Evolutionary conservation across 495 filamentous ascomycete species (phyloP), one percentile per base, ranked within the genome.

Genomic region (Penicillium malachiteum): DNA sequence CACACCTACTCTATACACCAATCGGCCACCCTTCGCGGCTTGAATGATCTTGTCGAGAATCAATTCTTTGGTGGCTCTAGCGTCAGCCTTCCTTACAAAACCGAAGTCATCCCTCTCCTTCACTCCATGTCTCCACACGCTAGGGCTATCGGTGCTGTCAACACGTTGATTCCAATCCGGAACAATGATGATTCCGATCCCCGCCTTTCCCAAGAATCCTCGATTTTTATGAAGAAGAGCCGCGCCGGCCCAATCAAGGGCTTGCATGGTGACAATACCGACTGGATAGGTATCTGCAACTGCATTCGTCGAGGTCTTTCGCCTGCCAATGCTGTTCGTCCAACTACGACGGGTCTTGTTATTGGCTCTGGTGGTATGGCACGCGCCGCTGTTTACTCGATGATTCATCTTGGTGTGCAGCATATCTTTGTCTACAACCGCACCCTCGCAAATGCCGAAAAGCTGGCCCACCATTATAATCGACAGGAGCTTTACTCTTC

Each of bases 341-440:
- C 80, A 0, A 72, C 83, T 0, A 87, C 85, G 5, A 86, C 84
- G 0, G 87, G 79, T 1, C 75, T 93, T 7, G 83, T 93, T 14
- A 81, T 91, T 53, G 89, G 89, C 18, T 88, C 89, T 10, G 89
- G 89, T 32, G 88, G 89, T 26, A 91, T 90, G 86, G 89, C 87
- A 8, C 79, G 89, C 17, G 87, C 88, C 5, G 86, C 88, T n/a
- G 79, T 91, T 16, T 92, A 92, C 62, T 86, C 89, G 3, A 77
- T 93, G 67, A 84, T 90, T 45, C 85, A 88, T 63, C 73, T 92
- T 3, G 89, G 89, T 0, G 87, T 88, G 47, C 82, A 84, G 40
- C 84, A 90, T 49, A 84, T 93, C 8, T 89, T 91, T 53, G 72
- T 92, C 38, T 85, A 81, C 63, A 91, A 92, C 55, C 79, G 87